phyloP scores from a whole-genome alignment of 345 rosid genomes.

The Eucalyptus paniculata region DNA sequence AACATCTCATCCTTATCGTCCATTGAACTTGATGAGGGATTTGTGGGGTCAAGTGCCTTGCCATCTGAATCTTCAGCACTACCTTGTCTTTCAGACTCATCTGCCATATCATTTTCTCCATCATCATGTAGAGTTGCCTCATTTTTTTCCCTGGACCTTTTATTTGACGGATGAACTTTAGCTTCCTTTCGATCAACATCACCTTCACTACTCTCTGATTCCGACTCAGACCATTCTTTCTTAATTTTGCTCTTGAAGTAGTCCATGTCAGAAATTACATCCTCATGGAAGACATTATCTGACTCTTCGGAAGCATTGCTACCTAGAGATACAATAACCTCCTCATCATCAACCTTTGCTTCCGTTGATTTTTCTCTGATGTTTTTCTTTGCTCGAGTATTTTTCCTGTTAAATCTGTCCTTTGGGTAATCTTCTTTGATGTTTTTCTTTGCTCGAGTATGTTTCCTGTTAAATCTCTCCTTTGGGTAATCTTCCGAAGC shows the following conservation, averaged over 20 bases:
- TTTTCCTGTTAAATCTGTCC: no score
- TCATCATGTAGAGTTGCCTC: neutral
- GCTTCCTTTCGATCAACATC: constrained; percentile 2
- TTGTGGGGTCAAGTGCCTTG: constrained; percentile 15
- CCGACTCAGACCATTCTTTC: constrained; percentile 67
- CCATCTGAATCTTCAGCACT: constrained; percentile 16
- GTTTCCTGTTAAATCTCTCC: neutral
- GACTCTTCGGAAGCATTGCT: neutral
- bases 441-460: no score
- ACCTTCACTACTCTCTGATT: constrained; percentile 43
- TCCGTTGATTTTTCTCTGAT: constrained; percentile 4
- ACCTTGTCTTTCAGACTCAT: constrained; percentile 14
- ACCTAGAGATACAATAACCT: neutral
- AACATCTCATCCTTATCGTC: constrained; percentile 27
- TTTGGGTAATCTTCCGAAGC: constrained; percentile 11
- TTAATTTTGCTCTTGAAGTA: constrained; percentile 84
- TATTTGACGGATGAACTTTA: neutral
- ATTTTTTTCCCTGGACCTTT: constrained; percentile 3
- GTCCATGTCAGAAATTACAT: constrained; percentile 69
- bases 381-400: no score
- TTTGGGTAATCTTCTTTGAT: no score
- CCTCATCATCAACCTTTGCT: neutral
- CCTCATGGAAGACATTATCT: constrained; percentile 12
- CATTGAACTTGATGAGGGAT: constrained; percentile 9
- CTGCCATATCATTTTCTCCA: constrained; percentile 4